These are phyloP conservation scores for Macrotyloma uniflorum DNA, from an alignment of 306 rosid genomes.

Conservation along the genomic window DNA sequence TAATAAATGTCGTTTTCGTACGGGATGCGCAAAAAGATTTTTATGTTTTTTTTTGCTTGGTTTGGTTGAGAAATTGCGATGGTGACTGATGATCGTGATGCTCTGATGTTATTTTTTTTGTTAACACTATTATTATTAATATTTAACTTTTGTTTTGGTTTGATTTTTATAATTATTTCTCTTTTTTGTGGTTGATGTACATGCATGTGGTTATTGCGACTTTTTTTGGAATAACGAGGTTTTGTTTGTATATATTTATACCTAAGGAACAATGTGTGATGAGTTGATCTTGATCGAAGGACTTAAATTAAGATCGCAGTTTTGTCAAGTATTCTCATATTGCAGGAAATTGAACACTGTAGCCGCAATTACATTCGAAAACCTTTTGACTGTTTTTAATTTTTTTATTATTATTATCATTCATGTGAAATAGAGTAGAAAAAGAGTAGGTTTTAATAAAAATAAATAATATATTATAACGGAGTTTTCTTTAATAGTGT, in stretches of 20 bases:
- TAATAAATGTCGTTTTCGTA: conserved; percentile 35
- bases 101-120: background rate
- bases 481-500: background rate
- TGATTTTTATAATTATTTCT: background rate
- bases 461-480: background rate
- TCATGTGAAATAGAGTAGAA: background rate
- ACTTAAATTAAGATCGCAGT: background rate
- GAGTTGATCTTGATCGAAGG: background rate
- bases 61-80: background rate
- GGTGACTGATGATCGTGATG: conserved; percentile 23
- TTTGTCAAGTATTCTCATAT: background rate
- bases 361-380: background rate
- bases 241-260: background rate
- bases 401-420: no score
- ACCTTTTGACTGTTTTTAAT: background rate
- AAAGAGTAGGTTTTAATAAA: background rate
- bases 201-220: conserved; percentile 9
- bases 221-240: background rate
- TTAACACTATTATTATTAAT: background rate
- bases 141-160: background rate
- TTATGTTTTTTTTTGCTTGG: background rate
- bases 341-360: background rate
- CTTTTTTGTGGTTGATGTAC: background rate
- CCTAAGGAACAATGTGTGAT: background rate
- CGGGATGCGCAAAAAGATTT: background rate